Evolutionary conservation across 495 filamentous ascomycete species (phyloP).

Genomic region (Podospora pseudoanserina): DNA sequence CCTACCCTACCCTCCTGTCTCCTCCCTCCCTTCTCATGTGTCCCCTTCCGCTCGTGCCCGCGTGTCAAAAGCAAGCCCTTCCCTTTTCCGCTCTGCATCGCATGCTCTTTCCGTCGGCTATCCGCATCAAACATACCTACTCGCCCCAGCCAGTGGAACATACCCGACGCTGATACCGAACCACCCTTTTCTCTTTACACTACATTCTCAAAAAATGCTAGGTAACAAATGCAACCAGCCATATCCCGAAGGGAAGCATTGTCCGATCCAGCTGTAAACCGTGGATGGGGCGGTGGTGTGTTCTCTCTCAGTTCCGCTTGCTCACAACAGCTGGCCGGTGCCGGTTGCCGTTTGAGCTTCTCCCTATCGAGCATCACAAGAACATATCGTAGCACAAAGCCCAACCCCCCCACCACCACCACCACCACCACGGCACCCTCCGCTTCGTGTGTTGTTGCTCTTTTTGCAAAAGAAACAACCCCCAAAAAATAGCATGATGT

Average conservation of each 20-base stretch:
- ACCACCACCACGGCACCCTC: background rate
- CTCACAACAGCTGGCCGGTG: background rate
- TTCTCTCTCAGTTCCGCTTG: background rate
- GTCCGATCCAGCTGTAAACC: background rate
- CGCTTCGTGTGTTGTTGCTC: background rate
- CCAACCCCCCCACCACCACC: background rate
- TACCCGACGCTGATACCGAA: background rate
- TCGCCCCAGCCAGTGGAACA: background rate
- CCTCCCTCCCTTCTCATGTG: background rate
- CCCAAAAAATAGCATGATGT: background rate
- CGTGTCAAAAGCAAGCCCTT: background rate
- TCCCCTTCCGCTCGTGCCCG: background rate
- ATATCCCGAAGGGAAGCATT: background rate
- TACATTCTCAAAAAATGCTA: no score
- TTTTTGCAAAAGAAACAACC: background rate
- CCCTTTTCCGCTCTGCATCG: background rate
- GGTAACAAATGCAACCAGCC: background rate
- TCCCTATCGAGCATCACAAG: background rate
- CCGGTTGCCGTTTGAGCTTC: background rate
- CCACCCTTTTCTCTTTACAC: background rate
- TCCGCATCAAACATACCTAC: background rate
- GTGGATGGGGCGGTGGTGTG: background rate
- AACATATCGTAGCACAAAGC: background rate
- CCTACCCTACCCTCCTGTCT: background rate
- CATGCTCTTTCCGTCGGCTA: background rate